phyloP scores from a whole-genome alignment of 208 protist genomes.

The Leishmania guyanensis region DNA sequence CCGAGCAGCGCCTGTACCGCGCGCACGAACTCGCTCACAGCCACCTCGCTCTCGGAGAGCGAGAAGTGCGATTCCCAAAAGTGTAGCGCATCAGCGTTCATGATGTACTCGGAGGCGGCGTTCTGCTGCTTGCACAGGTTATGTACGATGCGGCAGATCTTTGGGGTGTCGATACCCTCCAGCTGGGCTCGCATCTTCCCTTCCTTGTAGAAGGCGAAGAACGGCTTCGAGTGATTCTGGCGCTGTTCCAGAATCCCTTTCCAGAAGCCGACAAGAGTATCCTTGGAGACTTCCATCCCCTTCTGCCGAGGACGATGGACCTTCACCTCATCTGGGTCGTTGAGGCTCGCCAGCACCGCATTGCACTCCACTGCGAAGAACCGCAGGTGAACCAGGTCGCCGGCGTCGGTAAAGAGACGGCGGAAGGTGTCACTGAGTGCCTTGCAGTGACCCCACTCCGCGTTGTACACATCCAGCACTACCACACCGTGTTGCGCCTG shows the following conservation, averaged over 20 bases:
- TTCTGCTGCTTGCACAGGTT: conserved; percentile 75
- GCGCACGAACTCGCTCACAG: conserved; percentile 43
- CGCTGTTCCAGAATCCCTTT: conserved; percentile 55
- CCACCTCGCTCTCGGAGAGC: conserved; percentile 65
- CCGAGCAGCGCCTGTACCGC: conserved; percentile 32
- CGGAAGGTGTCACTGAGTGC: conserved; percentile 87
- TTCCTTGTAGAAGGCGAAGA: conserved; percentile 91
- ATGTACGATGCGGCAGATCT: conserved; percentile 77
- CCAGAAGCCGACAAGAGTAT: conserved; percentile 76
- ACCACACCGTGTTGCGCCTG: conserved; percentile 84
- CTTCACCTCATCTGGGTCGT: conserved; percentile 38
- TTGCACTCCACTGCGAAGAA: conserved; percentile 90
- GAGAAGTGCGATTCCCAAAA: conserved; percentile 83
- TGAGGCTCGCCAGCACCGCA: conserved; percentile 71
- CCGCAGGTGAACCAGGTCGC: conserved; percentile 75
- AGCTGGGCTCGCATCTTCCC: conserved; percentile 63
- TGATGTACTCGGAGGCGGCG: conserved; percentile 77
- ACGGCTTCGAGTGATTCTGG: conserved; percentile 81
- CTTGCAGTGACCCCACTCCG: conserved; percentile 87
- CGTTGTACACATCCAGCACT: conserved; percentile 89
- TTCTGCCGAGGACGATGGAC: conserved; percentile 26
- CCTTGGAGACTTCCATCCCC: conserved; percentile 50
- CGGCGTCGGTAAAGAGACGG: conserved; percentile 78
- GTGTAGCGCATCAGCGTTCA: conserved; percentile 57
- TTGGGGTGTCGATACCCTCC: conserved; percentile 88